Conservation (phyloP, 129 eudicot genomes). For the Centrapalus pauciflorus region DNA sequence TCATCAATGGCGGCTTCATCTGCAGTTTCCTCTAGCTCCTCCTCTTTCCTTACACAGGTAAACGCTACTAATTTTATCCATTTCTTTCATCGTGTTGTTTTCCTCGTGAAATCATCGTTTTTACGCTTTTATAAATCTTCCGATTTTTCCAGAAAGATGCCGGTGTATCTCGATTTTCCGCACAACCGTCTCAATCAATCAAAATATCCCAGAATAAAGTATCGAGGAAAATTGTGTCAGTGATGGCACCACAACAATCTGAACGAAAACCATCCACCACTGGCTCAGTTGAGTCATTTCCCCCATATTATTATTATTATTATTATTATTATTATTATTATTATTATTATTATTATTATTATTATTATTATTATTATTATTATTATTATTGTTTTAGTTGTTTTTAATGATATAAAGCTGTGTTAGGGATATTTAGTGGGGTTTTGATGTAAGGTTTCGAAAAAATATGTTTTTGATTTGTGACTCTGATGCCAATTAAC, state of each 20-base stretch:
- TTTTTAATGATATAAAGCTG: background rate
- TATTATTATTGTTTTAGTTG: background rate
- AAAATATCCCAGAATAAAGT: slow-evolving; percentile 32
- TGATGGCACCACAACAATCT: slow-evolving; percentile 71
- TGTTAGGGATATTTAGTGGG: background rate
- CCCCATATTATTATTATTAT: background rate
- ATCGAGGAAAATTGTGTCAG: slow-evolving; percentile 45
- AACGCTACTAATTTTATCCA: background rate
- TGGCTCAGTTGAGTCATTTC: slow-evolving; percentile 59
- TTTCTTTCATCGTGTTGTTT: background rate
- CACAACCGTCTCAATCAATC: slow-evolving; percentile 32
- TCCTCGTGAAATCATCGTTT: background rate
- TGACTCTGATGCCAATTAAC: background rate
- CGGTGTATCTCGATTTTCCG: slow-evolving; percentile 48
- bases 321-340: background rate
- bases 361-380: background rate
- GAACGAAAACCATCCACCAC: slow-evolving; percentile 75
- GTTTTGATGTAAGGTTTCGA: background rate
- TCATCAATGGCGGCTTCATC: slow-evolving; percentile 61
- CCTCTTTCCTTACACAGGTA: slow-evolving; percentile 53
- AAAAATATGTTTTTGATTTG: background rate
- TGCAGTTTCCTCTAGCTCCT: slow-evolving; percentile 40
- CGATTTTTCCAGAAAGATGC: slow-evolving; percentile 52
- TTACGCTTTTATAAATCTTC: background rate
- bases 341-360: background rate